phyloP scores from a whole-genome alignment of 108 stramenopile genomes.

The Mediolabrus comicus region DNA sequence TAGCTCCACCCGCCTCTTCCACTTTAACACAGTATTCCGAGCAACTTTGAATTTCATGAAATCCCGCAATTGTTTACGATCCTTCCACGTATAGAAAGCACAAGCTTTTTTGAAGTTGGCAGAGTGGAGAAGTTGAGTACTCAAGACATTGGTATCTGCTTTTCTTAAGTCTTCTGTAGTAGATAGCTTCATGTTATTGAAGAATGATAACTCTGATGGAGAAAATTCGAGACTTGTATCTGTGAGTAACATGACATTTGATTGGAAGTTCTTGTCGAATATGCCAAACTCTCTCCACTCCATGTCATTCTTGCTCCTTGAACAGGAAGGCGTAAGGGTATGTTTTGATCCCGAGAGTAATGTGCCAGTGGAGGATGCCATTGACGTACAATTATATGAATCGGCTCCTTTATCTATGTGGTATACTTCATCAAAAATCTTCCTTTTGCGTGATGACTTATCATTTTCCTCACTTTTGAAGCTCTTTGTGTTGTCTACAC shows the following conservation, averaged over 20 bases:
- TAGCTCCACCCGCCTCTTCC: neutral
- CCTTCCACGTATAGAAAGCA: constrained; percentile 21
- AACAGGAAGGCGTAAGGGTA: neutral
- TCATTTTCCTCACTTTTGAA: neutral
- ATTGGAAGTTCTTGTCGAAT: neutral
- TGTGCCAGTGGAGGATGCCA: neutral
- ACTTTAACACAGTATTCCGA: constrained; percentile 2
- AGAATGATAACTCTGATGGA: neutral
- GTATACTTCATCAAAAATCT: neutral
- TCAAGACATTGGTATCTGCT: neutral
- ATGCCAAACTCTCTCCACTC: neutral
- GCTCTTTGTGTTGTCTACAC: no score
- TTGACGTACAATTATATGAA: neutral
- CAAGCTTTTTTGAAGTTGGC: constrained; percentile 17
- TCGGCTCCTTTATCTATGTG: neutral
- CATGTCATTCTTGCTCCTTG: neutral
- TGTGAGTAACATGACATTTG: neutral
- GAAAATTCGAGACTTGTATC: neutral
- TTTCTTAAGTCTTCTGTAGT: constrained; percentile 8
- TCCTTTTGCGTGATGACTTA: neutral
- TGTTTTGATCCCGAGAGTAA: neutral
- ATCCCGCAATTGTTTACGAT: neutral
- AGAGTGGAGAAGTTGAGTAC: constrained; percentile 6
- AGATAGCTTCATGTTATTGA: neutral
- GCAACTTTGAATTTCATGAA: neutral